These are phyloP conservation scores for Rutstroemia sp. DNA, from an alignment of 2,329 filamentous ascomycete species.

Conservation along the genomic window DNA sequence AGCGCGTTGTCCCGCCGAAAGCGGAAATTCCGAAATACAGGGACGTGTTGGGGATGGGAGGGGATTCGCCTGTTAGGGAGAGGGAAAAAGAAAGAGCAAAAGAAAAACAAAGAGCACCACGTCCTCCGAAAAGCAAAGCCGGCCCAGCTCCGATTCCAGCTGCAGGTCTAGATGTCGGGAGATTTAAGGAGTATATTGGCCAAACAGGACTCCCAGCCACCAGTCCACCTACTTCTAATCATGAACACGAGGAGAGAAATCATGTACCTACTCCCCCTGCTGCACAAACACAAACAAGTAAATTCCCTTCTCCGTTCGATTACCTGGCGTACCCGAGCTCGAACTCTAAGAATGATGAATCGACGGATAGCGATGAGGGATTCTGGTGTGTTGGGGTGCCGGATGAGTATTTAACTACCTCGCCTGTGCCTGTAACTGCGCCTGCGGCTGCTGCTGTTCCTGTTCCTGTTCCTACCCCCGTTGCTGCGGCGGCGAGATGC, in stretches of 20 bases:
- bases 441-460: too few species aligned
- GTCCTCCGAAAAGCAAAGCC: too few species aligned
- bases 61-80: too few species aligned
- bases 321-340: not conserved
- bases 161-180: not conserved
- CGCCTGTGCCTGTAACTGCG: not conserved
- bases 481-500: too few species aligned
- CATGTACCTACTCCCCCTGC: too few species aligned
- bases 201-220: not conserved
- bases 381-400: not conserved
- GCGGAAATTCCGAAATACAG: not conserved
- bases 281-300: not conserved
- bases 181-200: slow-evolving; percentile 3
- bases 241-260: too few species aligned
- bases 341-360: too few species aligned
- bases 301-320: slow-evolving; percentile 1
- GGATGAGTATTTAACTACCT: not conserved
- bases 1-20: not conserved
- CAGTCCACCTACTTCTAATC: too few species aligned
- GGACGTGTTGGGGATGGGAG: not conserved
- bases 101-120: not conserved
- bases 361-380: not conserved
- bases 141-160: not conserved
- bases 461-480: too few species aligned
- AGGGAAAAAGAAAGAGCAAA: not conserved